These are phyloP conservation scores for Aulographum hederae DNA, from an alignment of 2,329 filamentous ascomycete genomes.

Conservation along the genomic window DNA sequence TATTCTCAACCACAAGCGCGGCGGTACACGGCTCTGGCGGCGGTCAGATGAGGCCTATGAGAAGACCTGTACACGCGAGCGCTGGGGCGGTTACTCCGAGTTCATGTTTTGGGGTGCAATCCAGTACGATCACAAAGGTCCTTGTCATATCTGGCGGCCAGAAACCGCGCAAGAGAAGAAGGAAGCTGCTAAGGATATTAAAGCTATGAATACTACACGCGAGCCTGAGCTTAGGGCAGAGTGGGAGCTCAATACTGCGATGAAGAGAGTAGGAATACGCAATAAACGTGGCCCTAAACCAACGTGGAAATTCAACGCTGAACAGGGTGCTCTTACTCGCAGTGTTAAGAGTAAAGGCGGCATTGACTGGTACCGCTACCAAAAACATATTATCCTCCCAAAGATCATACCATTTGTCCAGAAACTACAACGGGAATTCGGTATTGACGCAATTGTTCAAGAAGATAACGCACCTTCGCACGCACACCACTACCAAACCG, in stretches of 20 bases:
- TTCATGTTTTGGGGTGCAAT: slow-evolving; percentile 13
- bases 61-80: no score
- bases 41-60: no score
- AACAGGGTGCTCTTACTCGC: slow-evolving; percentile 7
- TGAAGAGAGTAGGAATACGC: slow-evolving; percentile 6
- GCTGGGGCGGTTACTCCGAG: no score
- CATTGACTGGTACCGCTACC: slow-evolving; percentile 10
- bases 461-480: slow-evolving; percentile 9
- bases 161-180: slow-evolving; percentile 9
- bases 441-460: slow-evolving; percentile 8
- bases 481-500: slow-evolving; percentile 1
- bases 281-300: slow-evolving; percentile 6
- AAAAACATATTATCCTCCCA: slow-evolving; percentile 6
- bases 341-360: slow-evolving; percentile 4
- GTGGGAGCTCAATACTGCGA: slow-evolving; percentile 8
- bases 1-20: no score
- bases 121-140: slow-evolving; percentile 13
- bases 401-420: slow-evolving; percentile 9
- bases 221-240: slow-evolving; percentile 5
- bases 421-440: slow-evolving; percentile 4
- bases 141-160: slow-evolving; percentile 9
- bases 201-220: slow-evolving; percentile 6
- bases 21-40: no score
- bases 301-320: slow-evolving; percentile 6
- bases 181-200: slow-evolving; percentile 1